Evolutionary conservation across 345 rosid species (phyloP).

Genomic region (Litchi chinensis): DNA sequence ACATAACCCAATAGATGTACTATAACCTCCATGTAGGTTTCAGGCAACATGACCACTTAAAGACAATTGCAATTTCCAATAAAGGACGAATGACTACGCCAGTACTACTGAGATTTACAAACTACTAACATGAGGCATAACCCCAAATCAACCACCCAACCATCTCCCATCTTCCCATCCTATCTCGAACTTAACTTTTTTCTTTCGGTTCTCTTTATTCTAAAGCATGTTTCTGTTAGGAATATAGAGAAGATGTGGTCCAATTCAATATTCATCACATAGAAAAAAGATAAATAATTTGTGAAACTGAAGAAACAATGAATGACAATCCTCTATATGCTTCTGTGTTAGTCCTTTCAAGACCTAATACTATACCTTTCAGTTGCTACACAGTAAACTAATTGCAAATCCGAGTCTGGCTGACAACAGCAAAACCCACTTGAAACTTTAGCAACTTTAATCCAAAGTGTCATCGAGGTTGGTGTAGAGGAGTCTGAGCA

Average conservation of each 20-base stretch:
- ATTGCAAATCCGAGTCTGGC: background rate
- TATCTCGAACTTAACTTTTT: background rate
- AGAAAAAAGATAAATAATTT: background rate
- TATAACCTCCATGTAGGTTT: background rate
- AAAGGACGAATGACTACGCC: no score
- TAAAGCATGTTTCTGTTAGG: background rate
- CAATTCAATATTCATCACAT: background rate
- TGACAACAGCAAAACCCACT: background rate
- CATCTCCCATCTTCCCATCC: background rate
- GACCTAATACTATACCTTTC: conserved; percentile 6
- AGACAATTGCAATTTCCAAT: background rate
- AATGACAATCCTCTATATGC: background rate
- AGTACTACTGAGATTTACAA: background rate
- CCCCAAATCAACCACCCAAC: background rate
- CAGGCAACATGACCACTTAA: background rate
- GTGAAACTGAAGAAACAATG: background rate
- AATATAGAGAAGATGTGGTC: background rate
- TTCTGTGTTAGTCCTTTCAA: background rate
- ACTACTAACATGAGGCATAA: background rate
- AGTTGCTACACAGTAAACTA: background rate
- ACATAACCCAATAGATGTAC: background rate
- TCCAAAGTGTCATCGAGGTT: background rate
- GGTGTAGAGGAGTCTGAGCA: background rate
- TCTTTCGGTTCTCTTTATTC: background rate
- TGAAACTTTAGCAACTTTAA: background rate